Base-by-base conservation (phyloP, 176 grass and related monocot genomes). In the Secale cereale region DNA sequence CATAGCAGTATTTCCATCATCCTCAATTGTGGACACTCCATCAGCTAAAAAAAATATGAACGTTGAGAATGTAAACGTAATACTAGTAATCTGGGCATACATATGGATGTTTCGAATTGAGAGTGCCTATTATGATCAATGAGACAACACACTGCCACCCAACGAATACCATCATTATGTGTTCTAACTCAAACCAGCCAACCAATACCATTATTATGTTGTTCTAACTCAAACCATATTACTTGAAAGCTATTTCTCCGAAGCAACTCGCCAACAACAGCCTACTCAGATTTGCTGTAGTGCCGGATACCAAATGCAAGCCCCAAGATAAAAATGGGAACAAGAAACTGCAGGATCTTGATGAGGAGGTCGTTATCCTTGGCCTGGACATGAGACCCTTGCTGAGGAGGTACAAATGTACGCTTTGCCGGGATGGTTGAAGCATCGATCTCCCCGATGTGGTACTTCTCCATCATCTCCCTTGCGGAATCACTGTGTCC, bases 381-480 rank as follows among this genome's bases (percentile, higher is more conserved):
- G 48, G 87, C 63, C 36, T 65, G 78, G 7, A 36, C 71, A 12
- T 45, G 14, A 22, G 83, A 75, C 14, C 5, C 89, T 85, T 86
- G 86, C 45, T 92, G 91, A 59, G 88, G 88, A 28, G 60, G 33
- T 32, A 91, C 78, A 66, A 83, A 82, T 22, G 67, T 28, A 56
- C 79, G 84, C 71, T 96, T 99, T 48, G 23, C 65, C 50, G 92
- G 94, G 81, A 97, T 35, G 32, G 94, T 94, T 23, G 91, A 81
- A 56, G 78, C 75, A 86, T 99, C 94, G 61, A 99, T 92, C 30
- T 91, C 82, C 28, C 94, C 97, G 17, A 94, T 87, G 59, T n/a
- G 85, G 71, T 92, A 94, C 75, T 94, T 77, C 33, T 56, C 75
- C 97, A 99, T 94, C 90, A 90, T 82, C 65, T 92, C 94, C 73